These are phyloP conservation scores for Linnemannia schmuckeri DNA, from an alignment of 192 early-diverging fungal genomes.

Conservation along the genomic window DNA sequence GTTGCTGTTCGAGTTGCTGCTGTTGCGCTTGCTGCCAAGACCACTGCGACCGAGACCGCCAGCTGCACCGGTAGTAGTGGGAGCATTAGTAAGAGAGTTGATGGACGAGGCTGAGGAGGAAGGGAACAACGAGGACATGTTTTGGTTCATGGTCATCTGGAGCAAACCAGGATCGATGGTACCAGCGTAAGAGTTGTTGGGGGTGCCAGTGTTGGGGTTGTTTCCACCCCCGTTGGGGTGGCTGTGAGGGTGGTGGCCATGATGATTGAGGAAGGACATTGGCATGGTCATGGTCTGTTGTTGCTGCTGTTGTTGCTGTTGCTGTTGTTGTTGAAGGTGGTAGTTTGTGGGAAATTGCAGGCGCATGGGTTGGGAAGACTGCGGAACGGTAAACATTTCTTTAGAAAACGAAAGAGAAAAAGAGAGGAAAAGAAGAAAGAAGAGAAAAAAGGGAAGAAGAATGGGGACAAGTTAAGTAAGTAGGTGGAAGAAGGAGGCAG, in stretches of 20 bases:
- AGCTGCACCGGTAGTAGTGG: neutral
- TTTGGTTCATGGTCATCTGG: slow-evolving; percentile 51
- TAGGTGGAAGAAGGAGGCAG: neutral
- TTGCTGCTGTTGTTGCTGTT: slow-evolving; percentile 42
- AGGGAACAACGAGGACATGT: slow-evolving; percentile 43
- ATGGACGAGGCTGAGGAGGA: slow-evolving; percentile 43
- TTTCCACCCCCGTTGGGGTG: neutral
- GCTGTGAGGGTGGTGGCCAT: slow-evolving; percentile 18
- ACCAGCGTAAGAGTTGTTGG: slow-evolving; percentile 45
- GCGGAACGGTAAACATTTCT: slow-evolving; percentile 45
- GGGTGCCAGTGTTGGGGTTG: slow-evolving; percentile 25
- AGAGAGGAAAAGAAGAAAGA: neutral
- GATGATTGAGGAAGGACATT: slow-evolving; percentile 37
- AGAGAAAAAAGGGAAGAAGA: neutral
- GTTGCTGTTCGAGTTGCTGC: slow-evolving; percentile 25
- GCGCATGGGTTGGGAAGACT: slow-evolving; percentile 42
- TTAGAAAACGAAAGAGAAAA: neutral
- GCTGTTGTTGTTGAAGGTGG: slow-evolving; percentile 52
- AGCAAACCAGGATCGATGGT: slow-evolving; percentile 55
- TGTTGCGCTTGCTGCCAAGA: slow-evolving; percentile 43
- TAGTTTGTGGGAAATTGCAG: slow-evolving; percentile 55
- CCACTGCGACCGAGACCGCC: slow-evolving; percentile 23
- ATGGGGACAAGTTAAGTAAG: neutral
- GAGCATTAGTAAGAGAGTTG: slow-evolving; percentile 27
- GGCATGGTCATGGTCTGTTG: slow-evolving; percentile 47